Evolutionary conservation across 306 rosid species (phyloP).

Genomic region (Gastrolobium bilobum): DNA sequence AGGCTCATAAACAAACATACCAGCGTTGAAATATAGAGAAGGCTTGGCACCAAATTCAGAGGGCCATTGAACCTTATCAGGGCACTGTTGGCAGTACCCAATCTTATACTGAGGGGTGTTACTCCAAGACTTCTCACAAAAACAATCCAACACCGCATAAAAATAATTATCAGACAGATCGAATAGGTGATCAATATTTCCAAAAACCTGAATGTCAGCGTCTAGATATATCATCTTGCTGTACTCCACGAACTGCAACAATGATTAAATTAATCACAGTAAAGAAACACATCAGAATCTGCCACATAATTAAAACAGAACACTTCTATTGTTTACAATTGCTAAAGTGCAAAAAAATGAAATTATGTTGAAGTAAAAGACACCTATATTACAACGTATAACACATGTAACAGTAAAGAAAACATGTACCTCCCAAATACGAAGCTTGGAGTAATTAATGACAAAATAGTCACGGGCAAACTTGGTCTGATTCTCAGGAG

Average conservation of each 20-base stretch:
- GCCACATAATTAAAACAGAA: too few relatives aligned
- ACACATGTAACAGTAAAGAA: too few relatives aligned
- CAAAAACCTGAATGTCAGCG: conserved; percentile 84
- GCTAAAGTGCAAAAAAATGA: too few relatives aligned
- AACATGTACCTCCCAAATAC: conserved; percentile 74
- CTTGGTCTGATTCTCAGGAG: too few relatives aligned
- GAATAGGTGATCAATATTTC: conserved; percentile 75
- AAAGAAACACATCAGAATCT: neutral
- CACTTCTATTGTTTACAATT: too few relatives aligned
- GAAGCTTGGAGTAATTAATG: too few relatives aligned
- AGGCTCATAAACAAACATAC: conserved; percentile 83
- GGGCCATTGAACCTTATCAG: conserved; percentile 71
- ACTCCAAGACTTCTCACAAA: conserved; percentile 79
- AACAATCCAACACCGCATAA: conserved; percentile 89
- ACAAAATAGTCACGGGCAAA: too few relatives aligned
- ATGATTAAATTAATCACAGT: neutral
- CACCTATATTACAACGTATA: too few relatives aligned
- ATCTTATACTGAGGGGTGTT: conserved; percentile 66
- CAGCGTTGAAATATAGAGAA: conserved; percentile 84
- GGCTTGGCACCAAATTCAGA: conserved; percentile 70
- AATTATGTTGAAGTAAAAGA: too few relatives aligned
- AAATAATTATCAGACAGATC: conserved; percentile 65
- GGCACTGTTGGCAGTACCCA: conserved; percentile 86
- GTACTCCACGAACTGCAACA: conserved; percentile 74
- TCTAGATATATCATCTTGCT: conserved; percentile 28